Percentiles rank a stretch among this genome's conserved stretches.
These are phyloP conservation scores for Podospora conica DNA, from an alignment of 495 filamentous ascomycete species.

Conservation along the genomic window DNA sequence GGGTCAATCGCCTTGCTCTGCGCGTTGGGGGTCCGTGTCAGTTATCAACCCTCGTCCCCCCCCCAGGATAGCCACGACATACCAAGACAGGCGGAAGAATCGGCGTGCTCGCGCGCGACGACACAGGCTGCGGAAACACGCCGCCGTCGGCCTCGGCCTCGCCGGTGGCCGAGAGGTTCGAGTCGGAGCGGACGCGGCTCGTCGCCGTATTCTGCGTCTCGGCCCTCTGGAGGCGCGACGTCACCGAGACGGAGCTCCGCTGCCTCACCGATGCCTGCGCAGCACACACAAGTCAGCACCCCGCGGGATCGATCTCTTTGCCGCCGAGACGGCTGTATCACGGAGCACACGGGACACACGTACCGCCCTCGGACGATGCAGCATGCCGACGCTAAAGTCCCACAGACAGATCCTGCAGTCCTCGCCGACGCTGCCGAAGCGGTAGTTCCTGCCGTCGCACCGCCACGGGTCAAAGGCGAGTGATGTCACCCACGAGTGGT, in stretches of 20 bases:
- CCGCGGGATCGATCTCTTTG: not conserved
- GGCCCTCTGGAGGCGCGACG: slow-evolving; percentile 39
- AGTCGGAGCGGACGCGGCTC: slow-evolving; percentile 59
- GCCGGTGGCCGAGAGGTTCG: slow-evolving; percentile 44
- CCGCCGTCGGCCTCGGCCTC: slow-evolving; percentile 36
- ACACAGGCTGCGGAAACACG: slow-evolving; percentile 66
- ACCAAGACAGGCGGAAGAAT: slow-evolving; percentile 92
- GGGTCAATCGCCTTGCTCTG: slow-evolving; percentile 80
- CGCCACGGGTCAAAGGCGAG: slow-evolving; percentile 95
- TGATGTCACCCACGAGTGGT: slow-evolving; percentile 90
- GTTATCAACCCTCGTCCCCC: not conserved
- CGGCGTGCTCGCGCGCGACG: slow-evolving; percentile 71
- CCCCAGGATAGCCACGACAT: slow-evolving; percentile 17
- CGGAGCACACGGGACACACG: slow-evolving; percentile 19
- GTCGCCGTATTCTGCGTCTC: slow-evolving; percentile 45
- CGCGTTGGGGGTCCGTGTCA: not conserved
- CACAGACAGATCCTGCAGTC: slow-evolving; percentile 85
- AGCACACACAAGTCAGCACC: slow-evolving; percentile 8
- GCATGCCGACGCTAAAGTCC: slow-evolving; percentile 97
- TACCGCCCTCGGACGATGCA: slow-evolving; percentile 76
- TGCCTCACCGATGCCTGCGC: slow-evolving; percentile 47
- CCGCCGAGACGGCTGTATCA: not conserved
- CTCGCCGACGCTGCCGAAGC: slow-evolving; percentile 92
- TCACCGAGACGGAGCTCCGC: slow-evolving; percentile 52
- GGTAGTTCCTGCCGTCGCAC: slow-evolving; percentile 89